Evolutionary conservation across 345 rosid species (phyloP), one percentile per base, ranked within the genome.

Genomic region (Bruguiera parviflora): DNA sequence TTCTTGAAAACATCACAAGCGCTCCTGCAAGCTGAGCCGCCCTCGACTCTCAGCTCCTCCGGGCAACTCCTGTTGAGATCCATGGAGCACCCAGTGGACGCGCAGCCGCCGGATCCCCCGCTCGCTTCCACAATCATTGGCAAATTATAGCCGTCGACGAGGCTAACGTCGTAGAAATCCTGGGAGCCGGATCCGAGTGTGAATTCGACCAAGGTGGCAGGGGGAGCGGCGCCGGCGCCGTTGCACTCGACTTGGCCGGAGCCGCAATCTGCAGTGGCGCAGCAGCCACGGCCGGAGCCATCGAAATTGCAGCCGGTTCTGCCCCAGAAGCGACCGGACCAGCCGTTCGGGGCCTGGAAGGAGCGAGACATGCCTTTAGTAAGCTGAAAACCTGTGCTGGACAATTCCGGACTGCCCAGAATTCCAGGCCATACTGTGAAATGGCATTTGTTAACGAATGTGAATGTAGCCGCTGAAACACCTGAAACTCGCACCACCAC

Each of bases 261-360:
- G 57, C 74, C 74, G 29, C 78, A 75, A 37, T 75, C 78, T 19
- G 71, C 78, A 0, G 78, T 75, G 70, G 29, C 29, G 16, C 78
- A 75, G 18, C 74, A 62, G 7, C 77, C 77, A 0, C 53, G 56
- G 5, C 66, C 74, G 39, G 71, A 70, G 31, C 3, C 59, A 64
- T 75, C 81, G 59, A 78, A 78, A 22, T 25, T 75, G 68, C 84
- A 81, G 49, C 79, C 78, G 9, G 81, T 72, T 27, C 81, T 64
- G 46, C 68, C 82, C 84, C 79, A 81, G 75, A 81, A 72, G 43
- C 84, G 77, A 22, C 84, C 84, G 25, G 84, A 81, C 84, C 84
- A 81, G 60, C 84, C 81, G 22, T 77, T 69, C 3, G 82, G 79
- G 15, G 73, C 79, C n/a, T 68, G 81, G 67, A 81, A 66, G 35